A percentile compares a stretch with the other conserved stretches of the same genome.
These are phyloP conservation scores for Ramularia collo-cygni DNA, from an alignment of 2,329 filamentous ascomycete species.

Conservation along the genomic window DNA sequence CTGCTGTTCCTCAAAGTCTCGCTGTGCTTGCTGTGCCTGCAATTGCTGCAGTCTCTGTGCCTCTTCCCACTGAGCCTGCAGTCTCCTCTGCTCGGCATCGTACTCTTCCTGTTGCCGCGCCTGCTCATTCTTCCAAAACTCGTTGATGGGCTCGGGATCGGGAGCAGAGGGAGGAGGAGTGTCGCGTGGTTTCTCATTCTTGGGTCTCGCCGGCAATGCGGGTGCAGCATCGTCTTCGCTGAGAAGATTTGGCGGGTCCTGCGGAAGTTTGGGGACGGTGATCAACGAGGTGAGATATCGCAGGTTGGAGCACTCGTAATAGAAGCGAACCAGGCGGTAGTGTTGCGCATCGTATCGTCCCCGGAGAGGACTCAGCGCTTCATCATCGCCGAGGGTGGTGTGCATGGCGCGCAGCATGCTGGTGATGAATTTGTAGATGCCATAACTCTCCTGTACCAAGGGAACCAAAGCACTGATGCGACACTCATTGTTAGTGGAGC, in stretches of 20 bases:
- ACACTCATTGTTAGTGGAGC: conserved; percentile 90
- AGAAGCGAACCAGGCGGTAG: conserved; percentile 93
- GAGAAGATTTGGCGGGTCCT: conserved; percentile 85
- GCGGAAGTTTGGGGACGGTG: conserved; percentile 88
- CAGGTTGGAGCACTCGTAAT: conserved; percentile 97
- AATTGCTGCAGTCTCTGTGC: conserved; percentile 76
- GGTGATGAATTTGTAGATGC: conserved; percentile 98
- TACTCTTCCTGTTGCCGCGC: conserved; percentile 89
- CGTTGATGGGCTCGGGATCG: conserved; percentile 89
- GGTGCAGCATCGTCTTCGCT: conserved; percentile 73
- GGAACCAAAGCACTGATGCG: conserved; percentile 90
- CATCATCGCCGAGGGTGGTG: conserved; percentile 79
- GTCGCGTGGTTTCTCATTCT: conserved; percentile 60
- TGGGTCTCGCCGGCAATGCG: conserved; percentile 69
- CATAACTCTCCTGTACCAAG: conserved; percentile 94
- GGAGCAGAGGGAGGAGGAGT: conserved; percentile 62
- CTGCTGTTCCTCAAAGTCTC: conserved; percentile 96
- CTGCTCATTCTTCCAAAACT: conserved; percentile 96
- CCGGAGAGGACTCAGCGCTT: conserved; percentile 81
- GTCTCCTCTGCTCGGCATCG: conserved; percentile 81
- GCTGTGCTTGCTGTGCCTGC: conserved; percentile 75
- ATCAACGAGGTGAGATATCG: conserved; percentile 95
- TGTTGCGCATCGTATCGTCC: conserved; percentile 91
- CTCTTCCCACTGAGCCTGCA: conserved; percentile 81
- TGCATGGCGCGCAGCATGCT: conserved; percentile 99